phyloP scores from a whole-genome alignment of 2,329 filamentous ascomycete species.

The Penicillium freii region DNA sequence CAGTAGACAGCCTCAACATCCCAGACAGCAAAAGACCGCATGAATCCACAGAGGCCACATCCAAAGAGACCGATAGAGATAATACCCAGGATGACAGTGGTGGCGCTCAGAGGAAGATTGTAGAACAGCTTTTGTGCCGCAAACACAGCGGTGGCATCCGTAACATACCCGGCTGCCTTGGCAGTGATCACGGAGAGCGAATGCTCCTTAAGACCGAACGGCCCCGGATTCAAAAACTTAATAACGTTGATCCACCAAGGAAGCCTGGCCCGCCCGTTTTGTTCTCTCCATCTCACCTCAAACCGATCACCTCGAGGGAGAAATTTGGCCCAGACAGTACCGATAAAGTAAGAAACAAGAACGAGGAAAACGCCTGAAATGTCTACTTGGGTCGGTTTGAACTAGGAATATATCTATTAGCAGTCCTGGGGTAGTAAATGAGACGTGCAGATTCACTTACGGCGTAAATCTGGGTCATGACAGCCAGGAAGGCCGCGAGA shows the following conservation, averaged over 20 bases:
- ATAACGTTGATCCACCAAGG: conserved; percentile 45
- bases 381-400: conserved; percentile 52
- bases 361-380: conserved; percentile 58
- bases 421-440: conserved; percentile 7
- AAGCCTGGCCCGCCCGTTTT: conserved; percentile 42
- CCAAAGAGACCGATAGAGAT: conserved; percentile 58
- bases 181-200: conserved; percentile 55
- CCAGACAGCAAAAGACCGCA: conserved; percentile 56
- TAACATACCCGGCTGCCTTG: conserved; percentile 53
- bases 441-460: neutral
- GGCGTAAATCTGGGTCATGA: conserved; percentile 57
- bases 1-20: conserved; percentile 59
- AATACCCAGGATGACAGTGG: conserved; percentile 50
- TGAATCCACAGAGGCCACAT: conserved; percentile 53
- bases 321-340: conserved; percentile 48
- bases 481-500: conserved; percentile 54
- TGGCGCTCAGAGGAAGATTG: conserved; percentile 45
- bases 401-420: conserved; percentile 35
- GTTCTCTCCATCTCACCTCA: conserved; percentile 49
- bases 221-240: conserved; percentile 52
- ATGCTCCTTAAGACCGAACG: conserved; percentile 58
- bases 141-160: conserved; percentile 44
- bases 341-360: conserved; percentile 57
- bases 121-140: conserved; percentile 56
- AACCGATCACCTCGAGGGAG: conserved; percentile 54